Evolutionary conservation across 306 rosid species (phyloP), one percentile per base, ranked within the genome.

Genomic region (Prunus dulcis): DNA sequence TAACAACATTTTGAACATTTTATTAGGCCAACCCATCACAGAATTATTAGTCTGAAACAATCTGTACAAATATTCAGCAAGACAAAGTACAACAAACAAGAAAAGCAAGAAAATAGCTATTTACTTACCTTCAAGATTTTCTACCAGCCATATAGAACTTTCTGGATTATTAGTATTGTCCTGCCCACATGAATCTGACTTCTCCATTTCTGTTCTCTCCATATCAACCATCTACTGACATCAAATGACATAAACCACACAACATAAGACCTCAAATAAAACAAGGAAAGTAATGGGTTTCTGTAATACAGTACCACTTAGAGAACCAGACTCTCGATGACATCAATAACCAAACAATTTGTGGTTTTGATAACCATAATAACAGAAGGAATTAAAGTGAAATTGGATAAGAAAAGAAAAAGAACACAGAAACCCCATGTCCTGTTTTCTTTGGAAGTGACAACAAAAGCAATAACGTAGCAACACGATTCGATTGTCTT

Each of bases 101-200:
- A 34, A 2, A 20, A n/a, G 38, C 32, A 23, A 32, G 12, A 27
- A 50, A 19, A 51, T 32, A 38, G 38, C 43, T 34, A 34, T 6
- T 34, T 53, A 15, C 75, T 57, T 71, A 79, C 86, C 81, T 52
- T 60, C 68, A 22, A 83, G 81, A 71, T 79, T 83, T 43, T 75
- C 78, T 1, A 76, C 78, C 46, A 83, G 72, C 83, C 81, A 75
- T 67, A 57, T 27, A 15, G 81, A 70, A 27, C 61, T 56, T 3
- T 71, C 64, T 13, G 74, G 67, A 65, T 30, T 30, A 14, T n/a
- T 50, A 28, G 5, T 8, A 20, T 47, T 69, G 43, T 67, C 82
- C 73, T 46, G 41, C 57, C 69, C 63, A 27, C 12, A 19, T 25
- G 74, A 60, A 73, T 50, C 66, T 28, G 53, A 75, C 65, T 73